Base-by-base conservation (phyloP, 2,329 filamentous ascomycete species). In the Exophiala aquamarina region DNA sequence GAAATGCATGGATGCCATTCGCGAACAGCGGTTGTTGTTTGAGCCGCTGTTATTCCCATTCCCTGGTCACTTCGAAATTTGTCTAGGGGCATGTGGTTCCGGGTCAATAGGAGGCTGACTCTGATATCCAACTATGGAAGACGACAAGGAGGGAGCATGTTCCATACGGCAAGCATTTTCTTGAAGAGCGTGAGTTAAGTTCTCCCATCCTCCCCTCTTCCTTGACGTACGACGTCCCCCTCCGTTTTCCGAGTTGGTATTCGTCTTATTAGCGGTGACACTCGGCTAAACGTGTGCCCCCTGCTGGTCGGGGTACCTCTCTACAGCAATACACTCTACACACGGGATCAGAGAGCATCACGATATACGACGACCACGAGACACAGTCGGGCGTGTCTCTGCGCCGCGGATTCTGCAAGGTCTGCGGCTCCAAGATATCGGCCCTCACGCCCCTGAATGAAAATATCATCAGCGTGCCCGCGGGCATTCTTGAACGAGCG, bases 161-260 rank as follows among this genome's bases (percentile, higher is more conserved):
- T 54, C 10, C 52, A 54, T 41, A 48, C 42, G 11, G 52, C 52
- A 6, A 45, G 37, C 28, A 54, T 54, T 26, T 54, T 41, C 43
- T 32, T 38, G 3, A 53, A 53, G 29, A 44, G 20, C 31, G 45
- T 52, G 37, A 40, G 49, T 37, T 19, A 8, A 13, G 14, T 20
- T 20, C 18, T 15, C 15, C 21, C 34, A 32, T 32, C 23, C 14
- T n/a, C n/a, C n/a, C n/a, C n/a, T n/a, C n/a, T n/a, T n/a, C n/a
- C n/a, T n/a, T n/a, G n/a, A n/a, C n/a, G n/a, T n/a, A n/a, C n/a
- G n/a, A n/a, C n/a, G n/a, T n/a, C n/a, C n/a, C n/a, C n/a, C n/a
- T n/a, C n/a, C n/a, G n/a, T n/a, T n/a, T n/a, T n/a, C n/a, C n/a
- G n/a, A n/a, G n/a, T n/a, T n/a, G n/a, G n/a, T n/a, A n/a, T 31